phyloP scores from a whole-genome alignment of 2,329 filamentous ascomycete species.

The Monilinia aucupariae region DNA sequence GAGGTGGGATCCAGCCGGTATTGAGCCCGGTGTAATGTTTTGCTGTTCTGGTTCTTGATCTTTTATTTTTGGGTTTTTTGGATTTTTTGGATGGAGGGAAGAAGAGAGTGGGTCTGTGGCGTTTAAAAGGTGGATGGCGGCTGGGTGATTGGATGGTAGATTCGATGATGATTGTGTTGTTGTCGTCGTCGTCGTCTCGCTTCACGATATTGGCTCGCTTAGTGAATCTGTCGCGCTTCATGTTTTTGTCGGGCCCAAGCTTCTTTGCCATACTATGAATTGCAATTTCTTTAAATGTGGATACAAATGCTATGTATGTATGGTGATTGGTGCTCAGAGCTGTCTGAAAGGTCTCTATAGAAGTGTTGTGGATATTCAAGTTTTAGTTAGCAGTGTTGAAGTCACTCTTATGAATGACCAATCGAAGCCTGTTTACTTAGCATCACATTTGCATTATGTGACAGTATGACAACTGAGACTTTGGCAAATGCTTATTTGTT shows the following conservation, averaged over 20 bases:
- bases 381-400: neutral
- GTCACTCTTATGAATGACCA: neutral
- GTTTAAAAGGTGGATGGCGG: slow-evolving; percentile 28
- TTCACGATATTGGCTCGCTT: neutral
- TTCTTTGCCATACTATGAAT: neutral
- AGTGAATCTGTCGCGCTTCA: neutral
- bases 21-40: neutral
- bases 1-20: neutral
- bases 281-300: neutral
- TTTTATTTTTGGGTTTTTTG: neutral
- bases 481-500: too few species aligned
- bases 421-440: neutral
- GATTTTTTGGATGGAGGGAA: slow-evolving; percentile 4
- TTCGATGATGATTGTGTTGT: neutral
- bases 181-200: neutral
- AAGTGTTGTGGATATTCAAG: neutral
- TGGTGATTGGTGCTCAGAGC: too few species aligned
- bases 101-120: slow-evolving; percentile 35
- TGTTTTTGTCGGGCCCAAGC: neutral
- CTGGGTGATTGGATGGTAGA: slow-evolving; percentile 17
- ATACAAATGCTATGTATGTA: neutral
- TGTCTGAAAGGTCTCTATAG: neutral
- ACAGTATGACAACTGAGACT: neutral
- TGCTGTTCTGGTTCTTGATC: too few species aligned
- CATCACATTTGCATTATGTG: neutral